These are phyloP conservation scores for Pseudomonodictys pantanalensis DNA, from an alignment of 495 filamentous ascomycete species.

Conservation along the genomic window DNA sequence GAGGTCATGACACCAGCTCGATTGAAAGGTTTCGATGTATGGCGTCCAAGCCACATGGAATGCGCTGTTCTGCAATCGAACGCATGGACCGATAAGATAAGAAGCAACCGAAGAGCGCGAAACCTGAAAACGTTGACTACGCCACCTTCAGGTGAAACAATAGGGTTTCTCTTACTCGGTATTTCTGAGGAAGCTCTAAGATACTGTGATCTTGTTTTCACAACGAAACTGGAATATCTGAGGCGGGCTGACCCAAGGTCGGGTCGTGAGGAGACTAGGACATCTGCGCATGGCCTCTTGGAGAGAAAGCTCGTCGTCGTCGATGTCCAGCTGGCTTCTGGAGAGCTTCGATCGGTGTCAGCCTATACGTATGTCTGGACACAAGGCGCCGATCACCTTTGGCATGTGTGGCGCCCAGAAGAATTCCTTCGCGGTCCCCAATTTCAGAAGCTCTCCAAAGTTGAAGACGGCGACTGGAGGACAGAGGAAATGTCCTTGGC, in stretches of 20 bases:
- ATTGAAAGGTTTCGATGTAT: conserved; percentile 5
- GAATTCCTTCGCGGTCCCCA: not conserved
- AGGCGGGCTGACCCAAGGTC: not conserved
- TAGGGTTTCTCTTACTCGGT: conserved; percentile 7
- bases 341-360: not conserved
- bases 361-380: conserved; percentile 11
- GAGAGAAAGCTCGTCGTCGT: not conserved
- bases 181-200: conserved; percentile 7
- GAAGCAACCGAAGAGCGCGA: not conserved
- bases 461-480: conserved; percentile 1
- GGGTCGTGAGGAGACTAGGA: no score
- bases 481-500: conserved; percentile 7
- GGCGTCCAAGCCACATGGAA: not conserved
- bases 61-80: not conserved
- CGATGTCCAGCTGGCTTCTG: conserved; percentile 1
- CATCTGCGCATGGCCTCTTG: not conserved
- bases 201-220: conserved; percentile 9
- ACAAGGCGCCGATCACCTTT: not conserved
- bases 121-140: not conserved
- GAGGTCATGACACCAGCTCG: conserved; percentile 11
- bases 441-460: not conserved
- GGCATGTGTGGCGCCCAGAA: conserved; percentile 4
- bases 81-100: not conserved
- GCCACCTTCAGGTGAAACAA: not conserved
- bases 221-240: not conserved